Evolutionary conservation across 257 asterid species (phyloP), one percentile per base, ranked within the genome.

Genomic region (Nicotiana tomentosiformis): DNA sequence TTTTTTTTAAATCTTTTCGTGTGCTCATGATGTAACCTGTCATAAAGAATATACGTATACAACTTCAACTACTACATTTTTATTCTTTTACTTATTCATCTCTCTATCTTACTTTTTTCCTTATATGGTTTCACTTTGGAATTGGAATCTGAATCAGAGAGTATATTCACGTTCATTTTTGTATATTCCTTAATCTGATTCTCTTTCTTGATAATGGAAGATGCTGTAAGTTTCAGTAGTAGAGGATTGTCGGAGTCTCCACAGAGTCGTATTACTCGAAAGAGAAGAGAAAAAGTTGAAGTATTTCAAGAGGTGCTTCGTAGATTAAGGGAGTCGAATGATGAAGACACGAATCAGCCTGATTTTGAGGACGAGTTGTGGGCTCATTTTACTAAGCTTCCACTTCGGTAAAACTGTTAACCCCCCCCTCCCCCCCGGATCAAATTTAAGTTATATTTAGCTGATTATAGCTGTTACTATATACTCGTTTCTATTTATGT

Each of bases 321-420:
- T n/a, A 83, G 93, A 83, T 86, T 95, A 60, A 88, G 78, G 82
- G 97, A 92, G 82, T 88, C 91, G 84, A 86, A 87, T 49, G 77
- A 85, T 80, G 91, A 89, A 74, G 98, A 93, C 82, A 87, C 82
- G 55, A 66, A 83, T 46, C 93, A 86, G 77, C 91, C 92, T 33
- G 97, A 90, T 33, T 93, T 93, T 87, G 96, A 90, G 84, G 98
- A 94, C 85, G 97, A 93, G 55, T 88, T 95, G 83, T 95, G 98
- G 99, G 88, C 89, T 82, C 99, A 95, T 84, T 93, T 95, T 80
- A 82, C 81, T 77, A 88, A 84, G 87, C 93, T 95, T 55, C 92
- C 99, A 16, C 91, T 89, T 37, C 90, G 98, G 98, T 93, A 90
- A 39, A 20, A 76, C 49, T 18, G 57, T 77, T 8, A 20, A 20